Conservation (phyloP, 1,284 basidiomycete genomes). For the Rhodotorula sp. region DNA sequence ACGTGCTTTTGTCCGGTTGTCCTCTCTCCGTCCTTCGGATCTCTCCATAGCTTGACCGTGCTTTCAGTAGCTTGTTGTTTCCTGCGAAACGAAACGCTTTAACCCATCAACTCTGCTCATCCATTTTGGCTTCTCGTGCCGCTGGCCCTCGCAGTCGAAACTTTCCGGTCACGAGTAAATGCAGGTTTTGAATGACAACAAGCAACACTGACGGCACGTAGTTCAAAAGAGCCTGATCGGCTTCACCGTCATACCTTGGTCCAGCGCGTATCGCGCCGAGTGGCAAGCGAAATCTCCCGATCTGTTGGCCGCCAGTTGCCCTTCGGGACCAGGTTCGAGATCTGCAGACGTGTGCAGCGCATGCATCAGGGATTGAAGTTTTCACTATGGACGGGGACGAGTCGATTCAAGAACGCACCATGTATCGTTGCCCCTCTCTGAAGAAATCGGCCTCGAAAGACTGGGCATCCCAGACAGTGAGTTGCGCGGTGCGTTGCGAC, state of each 20-base stretch:
- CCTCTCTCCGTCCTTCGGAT: too few species aligned
- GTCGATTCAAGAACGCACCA: slow-evolving; percentile 55
- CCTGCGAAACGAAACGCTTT: too few species aligned
- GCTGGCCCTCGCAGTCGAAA: too few species aligned
- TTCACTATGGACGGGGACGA: background rate
- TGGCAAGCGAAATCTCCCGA: slow-evolving; percentile 40
- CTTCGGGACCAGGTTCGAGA: slow-evolving; percentile 33
- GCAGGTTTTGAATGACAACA: background rate
- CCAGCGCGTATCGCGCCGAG: slow-evolving; percentile 40
- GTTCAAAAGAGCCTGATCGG: background rate
- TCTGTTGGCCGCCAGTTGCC: slow-evolving; percentile 31
- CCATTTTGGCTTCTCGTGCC: background rate
- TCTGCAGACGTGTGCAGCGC: slow-evolving; percentile 5
- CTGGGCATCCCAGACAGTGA: slow-evolving; percentile 81
- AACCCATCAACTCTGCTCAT: too few species aligned
- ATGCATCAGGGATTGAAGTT: background rate
- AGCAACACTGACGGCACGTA: background rate
- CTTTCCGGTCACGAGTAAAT: background rate
- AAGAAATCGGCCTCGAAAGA: slow-evolving; percentile 60
- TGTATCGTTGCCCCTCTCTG: slow-evolving; percentile 65
- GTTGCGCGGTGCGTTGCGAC: slow-evolving; percentile 61
- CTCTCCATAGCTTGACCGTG: too few species aligned
- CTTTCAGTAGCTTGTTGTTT: too few species aligned
- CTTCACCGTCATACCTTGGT: background rate
- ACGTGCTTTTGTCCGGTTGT: too few species aligned